phyloP scores from a whole-genome alignment of 75 land plant genomes.

The Sequoiadendron giganteum region DNA sequence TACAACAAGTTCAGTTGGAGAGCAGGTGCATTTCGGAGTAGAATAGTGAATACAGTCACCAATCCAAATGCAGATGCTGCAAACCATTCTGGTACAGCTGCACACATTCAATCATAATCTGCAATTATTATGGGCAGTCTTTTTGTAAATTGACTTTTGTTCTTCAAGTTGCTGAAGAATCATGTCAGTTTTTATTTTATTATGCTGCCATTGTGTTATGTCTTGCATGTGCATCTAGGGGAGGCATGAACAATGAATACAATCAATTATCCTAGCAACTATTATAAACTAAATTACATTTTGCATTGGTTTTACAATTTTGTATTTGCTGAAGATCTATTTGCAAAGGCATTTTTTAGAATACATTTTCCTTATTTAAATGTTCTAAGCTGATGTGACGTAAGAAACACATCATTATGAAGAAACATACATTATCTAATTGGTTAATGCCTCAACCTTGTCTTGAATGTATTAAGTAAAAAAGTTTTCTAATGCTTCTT shows the following conservation, averaged over 20 bases:
- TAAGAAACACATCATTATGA: neutral
- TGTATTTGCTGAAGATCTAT: neutral
- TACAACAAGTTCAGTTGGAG: constrained; percentile 82
- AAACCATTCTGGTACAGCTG: constrained; percentile 97
- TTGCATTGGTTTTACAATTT: neutral
- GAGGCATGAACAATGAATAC: neutral
- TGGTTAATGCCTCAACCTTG: neutral
- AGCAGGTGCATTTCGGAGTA: constrained; percentile 86
- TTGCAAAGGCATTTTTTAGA: neutral
- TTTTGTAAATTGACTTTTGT: neutral
- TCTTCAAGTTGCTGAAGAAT: constrained; percentile 4
- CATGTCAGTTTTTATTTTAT: neutral
- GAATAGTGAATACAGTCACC: constrained; percentile 69
- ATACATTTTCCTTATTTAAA: neutral
- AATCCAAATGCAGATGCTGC: constrained; percentile 89
- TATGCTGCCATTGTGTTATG: neutral
- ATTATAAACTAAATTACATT: neutral
- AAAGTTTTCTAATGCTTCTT: neutral
- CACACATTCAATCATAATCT: constrained; percentile 16
- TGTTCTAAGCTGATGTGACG: neutral
- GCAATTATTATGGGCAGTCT: constrained; percentile 7
- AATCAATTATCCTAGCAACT: neutral
- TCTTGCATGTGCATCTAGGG: neutral
- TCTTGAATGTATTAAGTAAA: neutral
- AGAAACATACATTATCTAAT: neutral